A percentile compares a stretch with the other conserved stretches of the same genome.
Evolutionary conservation across 257 asterid genomes (phyloP).

Genomic region (Rehmannia glutinosa): DNA sequence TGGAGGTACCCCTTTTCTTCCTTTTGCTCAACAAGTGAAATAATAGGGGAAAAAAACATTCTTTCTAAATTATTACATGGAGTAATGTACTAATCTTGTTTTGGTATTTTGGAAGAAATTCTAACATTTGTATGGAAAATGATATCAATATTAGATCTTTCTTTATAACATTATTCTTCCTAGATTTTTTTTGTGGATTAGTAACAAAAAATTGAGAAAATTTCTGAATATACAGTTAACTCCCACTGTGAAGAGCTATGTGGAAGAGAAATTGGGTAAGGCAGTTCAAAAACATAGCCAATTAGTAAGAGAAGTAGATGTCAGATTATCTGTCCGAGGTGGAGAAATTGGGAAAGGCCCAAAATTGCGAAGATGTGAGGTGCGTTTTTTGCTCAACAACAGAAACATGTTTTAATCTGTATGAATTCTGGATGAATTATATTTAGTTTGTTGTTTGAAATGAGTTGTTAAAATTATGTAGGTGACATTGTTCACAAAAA

Average conservation of each 20-base stretch:
- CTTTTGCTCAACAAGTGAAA: not conserved
- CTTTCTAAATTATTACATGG: too few relatives aligned
- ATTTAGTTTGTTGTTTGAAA: not conserved
- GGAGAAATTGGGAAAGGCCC: slow-evolving; percentile 95
- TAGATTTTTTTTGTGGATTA: too few relatives aligned
- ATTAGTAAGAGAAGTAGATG: slow-evolving; percentile 89
- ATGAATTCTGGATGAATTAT: not conserved
- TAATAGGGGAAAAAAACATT: not conserved
- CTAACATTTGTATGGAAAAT: too few relatives aligned
- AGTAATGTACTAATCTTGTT: not conserved
- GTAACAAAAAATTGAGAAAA: not conserved
- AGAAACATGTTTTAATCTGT: not conserved
- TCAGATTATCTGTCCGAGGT: slow-evolving; percentile 78
- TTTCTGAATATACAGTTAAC: slow-evolving; percentile 42
- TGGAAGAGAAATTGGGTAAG: slow-evolving; percentile 88
- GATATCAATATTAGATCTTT: too few relatives aligned
- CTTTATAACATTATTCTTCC: too few relatives aligned
- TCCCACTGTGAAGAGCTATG: slow-evolving; percentile 69
- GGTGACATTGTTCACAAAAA: slow-evolving; percentile 89
- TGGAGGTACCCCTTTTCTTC: slow-evolving; percentile 48
- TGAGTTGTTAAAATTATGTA: slow-evolving; percentile 16
- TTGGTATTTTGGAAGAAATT: not conserved
- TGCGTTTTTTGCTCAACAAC: slow-evolving; percentile 17
- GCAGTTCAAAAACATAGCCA: slow-evolving; percentile 89
- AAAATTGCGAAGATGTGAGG: slow-evolving; percentile 84